Base-by-base conservation (phyloP, 2,329 filamentous ascomycete species). In the Cordyceps tenuipes region DNA sequence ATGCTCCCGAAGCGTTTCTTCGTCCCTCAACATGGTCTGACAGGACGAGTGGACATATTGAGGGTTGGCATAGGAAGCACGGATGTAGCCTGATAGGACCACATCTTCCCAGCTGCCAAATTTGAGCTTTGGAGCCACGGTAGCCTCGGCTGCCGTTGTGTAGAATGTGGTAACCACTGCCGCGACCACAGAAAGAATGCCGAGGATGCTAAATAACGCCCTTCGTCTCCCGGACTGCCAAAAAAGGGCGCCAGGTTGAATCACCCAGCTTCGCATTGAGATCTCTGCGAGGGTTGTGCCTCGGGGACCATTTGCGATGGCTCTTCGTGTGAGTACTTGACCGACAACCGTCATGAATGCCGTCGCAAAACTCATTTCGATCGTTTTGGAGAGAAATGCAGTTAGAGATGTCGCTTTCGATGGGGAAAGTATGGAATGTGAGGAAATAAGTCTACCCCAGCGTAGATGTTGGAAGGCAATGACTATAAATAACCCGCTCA, bases 351-450 rank as follows among this genome's bases (percentile, higher is more conserved):
- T 82, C 1, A 92, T 86, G 62, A 90, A 89, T 0, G 90, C 85
- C 0, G 89, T 90, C 3, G 90, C 88, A 67, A 91, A 93, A 0
- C 86, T 85, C 64, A 92, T 69, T 71, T 93, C 90, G 52, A 92
- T 89, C 0, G 86, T 82, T 71, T 92, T 93, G 8, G 89, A 87
- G 41, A 90, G 75, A 2, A 90, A 72, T 0, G 88, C 82, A n/a
- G 83, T 85, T 0, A 92, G 67, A 1, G 89, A 72, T 0, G 83
- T 85, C 0, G 89, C 89, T 1, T 83, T 86, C 0, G 84, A 80
- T 0, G 86, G 84, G 0, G 76, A 75, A 17, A 92, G 66, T 13
- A 79, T 73, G 5, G 76, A 78, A 13, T 78, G 77, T 1, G 76
- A 75, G 0, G 78, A 79, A 49, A 91, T 85, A 2, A 65, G 70